Percentiles rank a stretch among this genome's conserved stretches.
These are phyloP conservation scores for Monilinia aucupariae DNA, from an alignment of 2,329 filamentous ascomycete species.

Conservation along the genomic window DNA sequence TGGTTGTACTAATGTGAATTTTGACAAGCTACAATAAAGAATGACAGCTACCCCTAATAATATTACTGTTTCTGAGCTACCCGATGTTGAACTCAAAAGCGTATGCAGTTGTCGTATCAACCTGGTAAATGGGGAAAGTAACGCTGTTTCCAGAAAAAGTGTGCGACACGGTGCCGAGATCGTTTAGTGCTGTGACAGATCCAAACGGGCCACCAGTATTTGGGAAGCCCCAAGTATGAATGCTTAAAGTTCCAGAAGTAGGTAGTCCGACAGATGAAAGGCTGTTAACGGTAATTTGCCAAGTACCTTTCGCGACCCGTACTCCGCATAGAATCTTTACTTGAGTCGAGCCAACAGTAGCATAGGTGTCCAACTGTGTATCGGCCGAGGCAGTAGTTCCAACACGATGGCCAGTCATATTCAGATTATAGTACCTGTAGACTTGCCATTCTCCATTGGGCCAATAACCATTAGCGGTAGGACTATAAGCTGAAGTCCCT, in stretches of 20 bases:
- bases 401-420: conserved; percentile 41
- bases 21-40: neutral
- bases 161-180: conserved; percentile 35
- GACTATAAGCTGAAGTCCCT: conserved; percentile 17
- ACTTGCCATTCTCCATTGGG: conserved; percentile 42
- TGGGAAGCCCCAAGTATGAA: conserved; percentile 32
- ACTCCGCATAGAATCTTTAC: conserved; percentile 25
- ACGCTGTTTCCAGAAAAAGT: conserved; percentile 36
- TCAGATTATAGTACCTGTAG: conserved; percentile 44
- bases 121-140: conserved; percentile 39
- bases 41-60: neutral
- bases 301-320: conserved; percentile 24
- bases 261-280: conserved; percentile 24
- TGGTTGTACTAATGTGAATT: neutral
- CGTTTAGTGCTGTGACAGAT: conserved; percentile 26
- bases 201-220: conserved; percentile 22
- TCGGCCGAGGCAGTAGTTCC: conserved; percentile 35
- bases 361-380: conserved; percentile 23
- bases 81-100: conserved; percentile 38
- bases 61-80: neutral
- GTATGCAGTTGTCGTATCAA: conserved; percentile 37
- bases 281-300: conserved; percentile 26
- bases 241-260: conserved; percentile 22
- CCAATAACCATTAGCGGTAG: conserved; percentile 36
- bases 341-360: conserved; percentile 22